phyloP scores from a whole-genome alignment of 768 basidiomycete species.

The Coprinopsis marcescibilis region DNA sequence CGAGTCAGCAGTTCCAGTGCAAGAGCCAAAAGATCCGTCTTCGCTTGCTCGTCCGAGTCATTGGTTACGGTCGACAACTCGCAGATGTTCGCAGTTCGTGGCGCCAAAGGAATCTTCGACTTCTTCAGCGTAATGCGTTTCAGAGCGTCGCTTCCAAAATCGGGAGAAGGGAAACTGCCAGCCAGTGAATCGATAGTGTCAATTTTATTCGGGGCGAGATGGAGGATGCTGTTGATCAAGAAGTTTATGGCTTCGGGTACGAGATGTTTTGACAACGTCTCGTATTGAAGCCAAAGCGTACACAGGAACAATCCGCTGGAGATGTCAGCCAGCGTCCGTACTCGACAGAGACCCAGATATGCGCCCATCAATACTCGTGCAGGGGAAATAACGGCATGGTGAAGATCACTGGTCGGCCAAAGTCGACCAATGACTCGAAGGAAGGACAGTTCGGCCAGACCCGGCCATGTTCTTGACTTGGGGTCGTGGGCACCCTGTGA shows the following conservation, averaged over 20 bases:
- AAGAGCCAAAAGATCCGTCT: constrained; percentile 64
- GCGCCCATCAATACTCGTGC: constrained; percentile 85
- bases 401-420: constrained; percentile 95
- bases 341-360: constrained; percentile 80
- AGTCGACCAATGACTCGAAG: constrained; percentile 73
- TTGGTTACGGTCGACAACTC: constrained; percentile 30
- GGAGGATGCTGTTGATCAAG: constrained; percentile 59
- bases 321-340: constrained; percentile 70
- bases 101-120: constrained; percentile 32
- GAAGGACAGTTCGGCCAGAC: constrained; percentile 72
- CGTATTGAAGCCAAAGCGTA: constrained; percentile 81
- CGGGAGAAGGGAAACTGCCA: constrained; percentile 66
- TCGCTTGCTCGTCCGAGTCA: constrained; percentile 51
- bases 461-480: constrained; percentile 84
- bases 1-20: constrained; percentile 58
- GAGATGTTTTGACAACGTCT: constrained; percentile 75
- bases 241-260: constrained; percentile 91
- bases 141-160: constrained; percentile 52
- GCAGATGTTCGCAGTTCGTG: constrained; percentile 43
- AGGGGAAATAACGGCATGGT: constrained; percentile 83
- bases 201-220: constrained; percentile 65
- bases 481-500: constrained; percentile 55
- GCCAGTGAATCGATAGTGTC: constrained; percentile 44
- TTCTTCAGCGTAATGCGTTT: constrained; percentile 34
- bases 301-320: constrained; percentile 86